phyloP scores from a whole-genome alignment of 139 green algal species.

The Coelastrella sp. region DNA sequence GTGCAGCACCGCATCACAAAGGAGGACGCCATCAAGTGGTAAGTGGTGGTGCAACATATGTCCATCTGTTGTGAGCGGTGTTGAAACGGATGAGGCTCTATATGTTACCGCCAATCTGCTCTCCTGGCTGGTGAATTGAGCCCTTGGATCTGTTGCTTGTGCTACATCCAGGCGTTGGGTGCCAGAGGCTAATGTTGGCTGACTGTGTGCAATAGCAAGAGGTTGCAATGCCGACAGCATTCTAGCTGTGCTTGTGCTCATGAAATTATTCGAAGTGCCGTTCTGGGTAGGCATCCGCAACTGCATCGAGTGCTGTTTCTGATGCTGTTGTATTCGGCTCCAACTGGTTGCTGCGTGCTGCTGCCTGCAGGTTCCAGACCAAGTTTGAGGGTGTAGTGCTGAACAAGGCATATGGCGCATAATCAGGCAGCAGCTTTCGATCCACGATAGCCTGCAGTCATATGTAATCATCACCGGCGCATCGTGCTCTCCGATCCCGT shows the following conservation, averaged over 20 bases:
- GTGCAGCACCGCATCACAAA: conserved; percentile 95
- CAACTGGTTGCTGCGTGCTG: neutral
- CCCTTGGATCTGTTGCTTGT: neutral
- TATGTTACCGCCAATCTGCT: too few relatives aligned
- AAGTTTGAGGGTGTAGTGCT: conserved; percentile 99
- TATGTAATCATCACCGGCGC: neutral
- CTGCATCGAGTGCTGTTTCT: neutral
- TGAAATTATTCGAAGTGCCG: too few relatives aligned
- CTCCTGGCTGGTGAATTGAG: neutral
- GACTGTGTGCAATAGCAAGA: too few relatives aligned
- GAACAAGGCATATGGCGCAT: conserved; percentile 82
- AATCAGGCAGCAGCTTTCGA: neutral
- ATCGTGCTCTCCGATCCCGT: too few relatives aligned
- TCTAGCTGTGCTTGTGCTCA: too few relatives aligned
- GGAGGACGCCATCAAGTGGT: conserved; percentile 99
- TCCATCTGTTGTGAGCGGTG: neutral
- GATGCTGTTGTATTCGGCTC: neutral
- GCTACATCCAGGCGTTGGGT: neutral
- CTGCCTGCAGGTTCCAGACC: conserved; percentile 85
- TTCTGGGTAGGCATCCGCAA: neutral
- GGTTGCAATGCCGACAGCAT: too few relatives aligned
- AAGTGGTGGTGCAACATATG: conserved; percentile 20
- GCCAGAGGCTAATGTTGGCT: too few relatives aligned
- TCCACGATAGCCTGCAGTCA: neutral
- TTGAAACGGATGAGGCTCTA: neutral